Evolutionary conservation across 768 basidiomycete species (phyloP), one percentile per base, ranked within the genome.

Genomic region (Termitomyces sp.): DNA sequence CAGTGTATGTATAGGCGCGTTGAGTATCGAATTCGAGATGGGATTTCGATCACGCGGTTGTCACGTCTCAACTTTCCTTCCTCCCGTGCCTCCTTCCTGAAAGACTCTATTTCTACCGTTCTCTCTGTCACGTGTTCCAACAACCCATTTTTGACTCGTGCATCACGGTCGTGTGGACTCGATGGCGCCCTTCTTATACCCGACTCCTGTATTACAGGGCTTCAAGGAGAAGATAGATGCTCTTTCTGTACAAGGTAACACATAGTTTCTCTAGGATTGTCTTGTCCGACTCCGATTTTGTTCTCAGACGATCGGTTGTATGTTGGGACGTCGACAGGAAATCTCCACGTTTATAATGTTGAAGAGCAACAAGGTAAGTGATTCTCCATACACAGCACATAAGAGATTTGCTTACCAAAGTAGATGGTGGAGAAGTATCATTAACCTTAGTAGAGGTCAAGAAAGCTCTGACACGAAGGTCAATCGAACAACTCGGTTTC

Each of bases 401-500:
- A 19, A n/a, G 17, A 24, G 1, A 2, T 8, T 50, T n/a, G 34
- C 48, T 44, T n/a, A 56, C 17, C 15, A 3, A n/a, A 38, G 40
- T 30, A 61, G 74, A 70, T 42, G 72, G 66, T 19, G 65, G 60
- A 32, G 69, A 73, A 28, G 65, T 65, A 19, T 50, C 48, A 24
- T 65, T 77, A 0, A 72, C 75, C 38, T 68, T 83, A 1, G 71
- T 85, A 4, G 88, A 91, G 63, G 77, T 77, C 30, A 90, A 79
- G 81, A 87, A 85, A 63, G 74, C 70, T 12, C 66, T 93, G 34
- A 76, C 82, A 26, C 74, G 82, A 60, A 83, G 78, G 64, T 76
- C 89, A 14, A 88, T 99, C 42, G 96, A 98, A 53, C 93, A 95
- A 65, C 74, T 99, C 2, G 91, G 87, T 0, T 88, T 85, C 51